Conservation (phyloP, 306 rosid genomes). For the Sesbania bispinosa region DNA sequence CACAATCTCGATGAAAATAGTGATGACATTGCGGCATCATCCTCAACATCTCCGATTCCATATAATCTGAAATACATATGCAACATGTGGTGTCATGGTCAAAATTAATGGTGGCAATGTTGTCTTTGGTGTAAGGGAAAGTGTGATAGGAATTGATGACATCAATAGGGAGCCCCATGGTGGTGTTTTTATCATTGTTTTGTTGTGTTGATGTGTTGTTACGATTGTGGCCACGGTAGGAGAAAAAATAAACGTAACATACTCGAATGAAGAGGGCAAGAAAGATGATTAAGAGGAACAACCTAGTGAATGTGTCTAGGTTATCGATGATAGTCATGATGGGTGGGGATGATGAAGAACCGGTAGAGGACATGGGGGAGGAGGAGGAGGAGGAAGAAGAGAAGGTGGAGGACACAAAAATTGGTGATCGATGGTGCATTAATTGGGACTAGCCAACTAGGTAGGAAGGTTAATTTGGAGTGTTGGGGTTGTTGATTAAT, state of each 20-base stretch:
- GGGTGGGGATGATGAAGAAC: no score
- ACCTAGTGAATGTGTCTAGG: conserved; percentile 43
- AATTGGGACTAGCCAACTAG: background rate
- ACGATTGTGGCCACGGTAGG: background rate
- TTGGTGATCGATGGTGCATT: background rate
- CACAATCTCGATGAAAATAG: conserved; percentile 60
- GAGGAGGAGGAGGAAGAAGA: no score
- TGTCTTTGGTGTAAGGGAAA: conserved; percentile 35
- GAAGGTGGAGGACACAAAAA: conserved; percentile 31
- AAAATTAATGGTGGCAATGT: background rate
- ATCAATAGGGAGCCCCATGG: conserved; percentile 39
- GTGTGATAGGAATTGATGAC: conserved; percentile 65
- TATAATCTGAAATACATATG: conserved; percentile 70
- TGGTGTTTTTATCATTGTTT: background rate
- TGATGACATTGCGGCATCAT: conserved; percentile 76
- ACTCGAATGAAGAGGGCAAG: conserved; percentile 52
- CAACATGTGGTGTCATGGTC: conserved; percentile 41
- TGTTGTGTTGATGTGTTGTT: background rate
- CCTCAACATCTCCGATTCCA: conserved; percentile 58
- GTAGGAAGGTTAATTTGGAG: conserved; percentile 15
- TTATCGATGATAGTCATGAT: background rate
- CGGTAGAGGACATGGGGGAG: no score
- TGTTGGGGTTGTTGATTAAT: conserved; percentile 55
- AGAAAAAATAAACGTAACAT: conserved; percentile 48
- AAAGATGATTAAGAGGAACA: conserved; percentile 52